Evolutionary conservation across 768 basidiomycete genomes (phyloP), one percentile per base, ranked within the genome.

Genomic region (Russula sp.): DNA sequence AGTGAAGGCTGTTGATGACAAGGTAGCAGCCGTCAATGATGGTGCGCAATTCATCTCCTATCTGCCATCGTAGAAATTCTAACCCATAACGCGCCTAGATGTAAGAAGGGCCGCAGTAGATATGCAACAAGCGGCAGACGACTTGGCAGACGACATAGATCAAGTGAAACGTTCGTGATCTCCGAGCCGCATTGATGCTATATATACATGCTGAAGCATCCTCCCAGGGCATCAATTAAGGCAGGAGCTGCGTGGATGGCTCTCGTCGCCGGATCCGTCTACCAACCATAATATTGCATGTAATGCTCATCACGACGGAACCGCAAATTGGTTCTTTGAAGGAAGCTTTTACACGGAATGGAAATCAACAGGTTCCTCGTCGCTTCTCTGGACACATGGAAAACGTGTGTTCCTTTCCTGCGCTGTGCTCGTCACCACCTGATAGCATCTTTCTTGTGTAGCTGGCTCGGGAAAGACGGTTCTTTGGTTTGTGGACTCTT

Each of bases 391-490:
- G 57, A 36, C 59, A 4, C 49, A 59, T 7, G 62, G 62, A 26
- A 58, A 59, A 24, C 46, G 57, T 63, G 24, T 1, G 55, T 3
- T 18, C 11, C 7, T 30, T 10, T 57, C 26, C 22, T n/a, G n/a
- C 18, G 18, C 28, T 9, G 28, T n/a, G 11, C 20, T 2, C 2
- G 22, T 11, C 9, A 10, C 7, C n/a, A 18, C 20, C 22, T 22
- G 8, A 57, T n/a, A 20, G 1, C 9, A n/a, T 20, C 11, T 3
- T 6, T 28, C 32, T 0, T 18, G 1, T 11, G 14, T 42, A 61
- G 62, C 55, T 28, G 62, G 62, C 24, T 51, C 62, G 7, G 62
- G 62, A 0, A 63, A 63, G 48, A 63, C 20, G 16, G 30, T 42
- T 7, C 62, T 63, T 16, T 59, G 62, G 62, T 63, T 38, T 2